Evolutionary conservation across 805 yeast genomes (phyloP).

Genomic region (Cyberlindnera meyerae): DNA sequence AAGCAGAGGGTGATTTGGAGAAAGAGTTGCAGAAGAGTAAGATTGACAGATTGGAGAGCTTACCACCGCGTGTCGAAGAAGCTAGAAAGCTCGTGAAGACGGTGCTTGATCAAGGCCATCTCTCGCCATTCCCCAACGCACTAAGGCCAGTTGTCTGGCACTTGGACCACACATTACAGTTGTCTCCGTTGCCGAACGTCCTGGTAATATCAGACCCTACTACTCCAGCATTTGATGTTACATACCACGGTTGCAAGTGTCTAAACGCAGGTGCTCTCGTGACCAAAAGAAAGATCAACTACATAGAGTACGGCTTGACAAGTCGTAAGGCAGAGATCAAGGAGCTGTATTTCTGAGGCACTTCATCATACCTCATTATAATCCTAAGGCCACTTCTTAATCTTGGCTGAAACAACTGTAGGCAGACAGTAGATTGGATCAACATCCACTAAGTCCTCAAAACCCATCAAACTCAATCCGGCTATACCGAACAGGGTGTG

Average conservation of each 20-base stretch:
- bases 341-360: slow-evolving; percentile 37
- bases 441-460: slow-evolving; percentile 51
- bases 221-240: slow-evolving; percentile 65
- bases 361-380: not conserved
- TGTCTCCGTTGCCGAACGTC: slow-evolving; percentile 75
- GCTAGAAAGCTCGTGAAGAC: slow-evolving; percentile 75
- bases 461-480: slow-evolving; percentile 75
- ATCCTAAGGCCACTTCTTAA: slow-evolving; percentile 33
- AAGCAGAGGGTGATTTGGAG: not conserved
- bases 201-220: slow-evolving; percentile 64
- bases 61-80: slow-evolving; percentile 47
- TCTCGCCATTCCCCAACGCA: slow-evolving; percentile 70
- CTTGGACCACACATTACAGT: slow-evolving; percentile 59
- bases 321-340: slow-evolving; percentile 45
- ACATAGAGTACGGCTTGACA: slow-evolving; percentile 69
- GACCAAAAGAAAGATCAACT: slow-evolving; percentile 47
- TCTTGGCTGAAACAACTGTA: slow-evolving; percentile 27
- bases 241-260: slow-evolving; percentile 79
- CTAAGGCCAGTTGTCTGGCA: slow-evolving; percentile 65
- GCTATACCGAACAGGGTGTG: slow-evolving; percentile 91
- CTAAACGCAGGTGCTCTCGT: slow-evolving; percentile 63
- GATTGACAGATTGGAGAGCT: slow-evolving; percentile 30
- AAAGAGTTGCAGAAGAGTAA: slow-evolving; percentile 17
- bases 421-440: slow-evolving; percentile 92
- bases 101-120: slow-evolving; percentile 77